Base-by-base conservation (phyloP, 805 yeast species). In the Candida sphagnicola region DNA sequence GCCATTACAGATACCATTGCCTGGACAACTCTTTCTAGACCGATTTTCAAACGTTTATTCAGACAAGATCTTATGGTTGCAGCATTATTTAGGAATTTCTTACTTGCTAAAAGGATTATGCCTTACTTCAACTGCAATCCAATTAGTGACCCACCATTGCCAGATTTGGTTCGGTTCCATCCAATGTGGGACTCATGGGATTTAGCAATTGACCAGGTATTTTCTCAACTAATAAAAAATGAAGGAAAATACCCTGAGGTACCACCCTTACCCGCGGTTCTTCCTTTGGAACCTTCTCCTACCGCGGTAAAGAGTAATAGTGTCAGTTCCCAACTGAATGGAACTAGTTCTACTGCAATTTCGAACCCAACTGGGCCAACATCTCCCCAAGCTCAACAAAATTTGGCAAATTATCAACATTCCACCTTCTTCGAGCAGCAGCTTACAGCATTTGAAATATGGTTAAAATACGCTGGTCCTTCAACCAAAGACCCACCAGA, bases 131-230 rank as follows among this genome's bases (percentile, higher is more conserved):
- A 90, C 43, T 90, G 97, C 57, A 95, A 89, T 54, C 98, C 99
- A 1, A 80, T 90, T 2, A 87, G 96, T 13, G 95, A 88, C 46
- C 99, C 99, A 1, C 88, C 85, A 8, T 65, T 93, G 28, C 98
- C 99, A 0, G 93, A 88, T 39, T 67, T 79, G 11, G 77, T 82
- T 4, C 79, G 85, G 34, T 75, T 77, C 44, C 97, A 93, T 56
- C 80, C 95, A 4, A 82, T 93, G 86, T 93, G 99, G 99, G 93
- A 88, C 42, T 82, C 96, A 0, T 93, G 99, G 98, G 98, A 93
- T 55, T 69, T 93, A 45, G 97, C 99, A 0, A 82, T 93, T 29
- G 98, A 93, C 57, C 97, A 93, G 55, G 95, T 95, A 3, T 66
- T 93, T 32, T 78, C 86, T 2, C 89, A 84, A 51, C 60, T 84